Conservation (phyloP, 1,284 basidiomycete species). For the Schizopora paradoxa region DNA sequence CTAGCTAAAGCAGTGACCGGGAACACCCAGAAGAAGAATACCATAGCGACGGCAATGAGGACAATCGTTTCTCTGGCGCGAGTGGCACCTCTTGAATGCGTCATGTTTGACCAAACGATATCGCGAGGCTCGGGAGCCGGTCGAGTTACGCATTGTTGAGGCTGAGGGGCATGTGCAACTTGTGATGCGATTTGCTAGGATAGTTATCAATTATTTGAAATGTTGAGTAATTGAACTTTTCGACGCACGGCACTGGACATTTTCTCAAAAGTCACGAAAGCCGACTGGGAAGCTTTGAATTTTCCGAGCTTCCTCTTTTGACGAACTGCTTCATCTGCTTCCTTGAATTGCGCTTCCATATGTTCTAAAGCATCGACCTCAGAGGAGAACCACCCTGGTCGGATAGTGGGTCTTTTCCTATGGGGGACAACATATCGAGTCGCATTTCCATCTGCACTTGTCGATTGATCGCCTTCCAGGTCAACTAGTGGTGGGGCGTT, state of each 20-base stretch:
- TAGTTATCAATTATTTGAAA: not conserved
- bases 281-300: conserved; percentile 77
- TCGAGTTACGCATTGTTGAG: conserved; percentile 61
- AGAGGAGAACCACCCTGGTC: conserved; percentile 59
- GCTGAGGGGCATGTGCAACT: conserved; percentile 70
- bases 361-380: conserved; percentile 85
- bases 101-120: conserved; percentile 90
- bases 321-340: conserved; percentile 77
- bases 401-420: conserved; percentile 61
- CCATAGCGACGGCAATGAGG: conserved; percentile 56
- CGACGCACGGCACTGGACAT: conserved; percentile 90
- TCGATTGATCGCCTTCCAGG: conserved; percentile 31
- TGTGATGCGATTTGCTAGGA: conserved; percentile 86
- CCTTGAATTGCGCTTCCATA: conserved; percentile 71
- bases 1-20: conserved; percentile 83
- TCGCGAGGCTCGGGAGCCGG: conserved; percentile 93
- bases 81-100: conserved; percentile 51
- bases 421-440: conserved; percentile 67
- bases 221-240: conserved; percentile 30
- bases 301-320: conserved; percentile 58
- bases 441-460: conserved; percentile 41
- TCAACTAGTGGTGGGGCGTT: conserved; percentile 47
- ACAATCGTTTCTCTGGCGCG: conserved; percentile 68
- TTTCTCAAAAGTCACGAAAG: conserved; percentile 96
- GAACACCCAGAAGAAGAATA: conserved; percentile 84